phyloP scores from a whole-genome alignment of 1,139 yeast species.

The Pichia terricola region DNA sequence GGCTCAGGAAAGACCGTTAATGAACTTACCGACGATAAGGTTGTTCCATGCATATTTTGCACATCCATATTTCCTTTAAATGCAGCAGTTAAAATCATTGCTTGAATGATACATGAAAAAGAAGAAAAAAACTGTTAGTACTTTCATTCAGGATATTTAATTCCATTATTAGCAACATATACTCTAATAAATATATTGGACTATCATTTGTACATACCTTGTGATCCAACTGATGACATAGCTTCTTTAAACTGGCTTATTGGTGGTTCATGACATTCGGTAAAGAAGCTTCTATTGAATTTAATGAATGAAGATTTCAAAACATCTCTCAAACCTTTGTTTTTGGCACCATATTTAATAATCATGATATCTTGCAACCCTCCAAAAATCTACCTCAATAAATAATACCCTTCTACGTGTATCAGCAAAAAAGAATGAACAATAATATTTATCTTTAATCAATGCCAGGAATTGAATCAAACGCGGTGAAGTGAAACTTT shows the following conservation, averaged over 20 bases:
- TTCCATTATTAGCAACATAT: background rate
- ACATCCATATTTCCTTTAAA: conserved; percentile 16
- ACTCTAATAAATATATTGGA: background rate
- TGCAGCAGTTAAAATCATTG: conserved; percentile 33
- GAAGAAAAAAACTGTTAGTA: conserved; percentile 1
- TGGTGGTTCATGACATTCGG: conserved; percentile 15
- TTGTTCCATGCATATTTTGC: conserved; percentile 53
- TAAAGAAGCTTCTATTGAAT: conserved; percentile 4
- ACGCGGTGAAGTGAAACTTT: no score
- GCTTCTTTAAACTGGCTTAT: conserved; percentile 22
- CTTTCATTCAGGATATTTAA: no score
- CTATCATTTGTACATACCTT: conserved; percentile 16
- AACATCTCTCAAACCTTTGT: no score
- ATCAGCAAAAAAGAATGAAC: no score
- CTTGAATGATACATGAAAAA: conserved; percentile 12
- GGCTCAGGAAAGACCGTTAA: conserved; percentile 67
- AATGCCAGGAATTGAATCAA: no score
- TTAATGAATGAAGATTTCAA: background rate
- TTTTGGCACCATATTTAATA: no score
- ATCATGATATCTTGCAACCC: no score
- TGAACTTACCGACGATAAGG: conserved; percentile 75
- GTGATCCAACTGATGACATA: conserved; percentile 26
- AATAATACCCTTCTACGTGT: no score
- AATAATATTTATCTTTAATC: no score
- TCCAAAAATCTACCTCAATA: no score